Conservation (phyloP, 306 rosid genomes). For the Corylus avellana region DNA sequence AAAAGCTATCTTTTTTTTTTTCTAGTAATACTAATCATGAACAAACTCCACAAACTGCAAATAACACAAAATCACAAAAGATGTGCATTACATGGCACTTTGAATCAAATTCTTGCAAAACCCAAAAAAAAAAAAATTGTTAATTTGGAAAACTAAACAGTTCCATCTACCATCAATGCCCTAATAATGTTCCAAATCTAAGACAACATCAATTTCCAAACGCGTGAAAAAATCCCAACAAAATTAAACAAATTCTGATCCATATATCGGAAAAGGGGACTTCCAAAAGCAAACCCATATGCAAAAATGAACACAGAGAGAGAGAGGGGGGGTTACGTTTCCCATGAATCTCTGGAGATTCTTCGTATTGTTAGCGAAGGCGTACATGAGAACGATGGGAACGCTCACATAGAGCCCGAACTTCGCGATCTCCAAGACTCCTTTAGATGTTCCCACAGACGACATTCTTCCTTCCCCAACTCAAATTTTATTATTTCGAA, state of each 20-base stretch:
- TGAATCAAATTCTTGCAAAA: neutral
- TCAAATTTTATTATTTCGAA: neutral
- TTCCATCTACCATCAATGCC: neutral
- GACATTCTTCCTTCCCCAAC: constrained; percentile 41
- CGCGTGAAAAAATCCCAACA: neutral
- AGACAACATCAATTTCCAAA: neutral
- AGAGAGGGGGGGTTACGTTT: constrained; percentile 39
- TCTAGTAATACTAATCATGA: neutral
- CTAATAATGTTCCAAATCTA: neutral
- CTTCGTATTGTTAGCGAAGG: constrained; percentile 64
- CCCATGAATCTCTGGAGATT: constrained; percentile 82
- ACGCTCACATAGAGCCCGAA: constrained; percentile 73
- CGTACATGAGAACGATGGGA: constrained; percentile 77
- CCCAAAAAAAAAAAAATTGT: neutral
- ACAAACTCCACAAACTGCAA: neutral
- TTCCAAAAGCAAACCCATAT: neutral
- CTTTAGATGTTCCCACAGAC: constrained; percentile 69
- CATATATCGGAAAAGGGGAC: neutral
- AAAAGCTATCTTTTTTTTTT: neutral
- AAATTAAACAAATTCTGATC: neutral
- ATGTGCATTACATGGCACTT: neutral
- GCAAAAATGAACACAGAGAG: neutral
- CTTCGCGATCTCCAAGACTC: constrained; percentile 81
- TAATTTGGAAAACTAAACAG: neutral
- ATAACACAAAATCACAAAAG: neutral